Percentiles rank a stretch among this genome's conserved stretches.
These are phyloP conservation scores for Chytriomyces hyalinus DNA, from an alignment of 192 early-diverging fungal species.

Conservation along the genomic window DNA sequence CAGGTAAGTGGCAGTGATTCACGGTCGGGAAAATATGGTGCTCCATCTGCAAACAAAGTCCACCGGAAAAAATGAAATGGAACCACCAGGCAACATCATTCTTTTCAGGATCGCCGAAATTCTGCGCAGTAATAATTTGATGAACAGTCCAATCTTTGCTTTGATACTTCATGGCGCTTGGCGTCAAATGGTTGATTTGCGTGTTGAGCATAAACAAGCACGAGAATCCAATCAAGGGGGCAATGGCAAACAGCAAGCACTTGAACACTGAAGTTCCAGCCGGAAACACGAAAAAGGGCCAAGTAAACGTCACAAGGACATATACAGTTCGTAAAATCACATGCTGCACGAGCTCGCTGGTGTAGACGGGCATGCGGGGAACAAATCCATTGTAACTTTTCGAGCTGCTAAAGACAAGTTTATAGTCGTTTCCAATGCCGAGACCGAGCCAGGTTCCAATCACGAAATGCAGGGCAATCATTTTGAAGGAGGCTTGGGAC, in stretches of 20 bases:
- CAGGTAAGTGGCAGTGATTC: conserved; percentile 19
- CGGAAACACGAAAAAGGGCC: conserved; percentile 18
- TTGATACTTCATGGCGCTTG: background rate
- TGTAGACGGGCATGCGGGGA: conserved; percentile 3
- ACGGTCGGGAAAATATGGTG: conserved; percentile 82
- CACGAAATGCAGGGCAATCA: conserved; percentile 6
- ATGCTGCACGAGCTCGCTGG: background rate
- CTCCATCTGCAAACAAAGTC: conserved; percentile 85
- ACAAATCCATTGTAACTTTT: conserved; percentile 12
- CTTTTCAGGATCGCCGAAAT: conserved; percentile 18
- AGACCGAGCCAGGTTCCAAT: conserved; percentile 25
- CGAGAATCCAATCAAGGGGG: conserved; percentile 10
- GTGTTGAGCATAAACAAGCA: conserved; percentile 34
- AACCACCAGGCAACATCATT: conserved; percentile 13
- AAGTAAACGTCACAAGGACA: background rate
- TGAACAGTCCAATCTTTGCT: conserved; percentile 20
- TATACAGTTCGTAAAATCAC: background rate
- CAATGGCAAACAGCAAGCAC: conserved; percentile 7
- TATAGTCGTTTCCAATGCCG: conserved; percentile 12
- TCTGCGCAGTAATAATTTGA: conserved; percentile 32
- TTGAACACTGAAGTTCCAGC: background rate
- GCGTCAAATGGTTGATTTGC: conserved; percentile 31
- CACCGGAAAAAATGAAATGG: conserved; percentile 64
- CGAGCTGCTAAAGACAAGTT: conserved; percentile 3
- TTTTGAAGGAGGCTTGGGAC: background rate